Evolutionary conservation across 306 rosid species (phyloP).

Genomic region (Malus fusca): DNA sequence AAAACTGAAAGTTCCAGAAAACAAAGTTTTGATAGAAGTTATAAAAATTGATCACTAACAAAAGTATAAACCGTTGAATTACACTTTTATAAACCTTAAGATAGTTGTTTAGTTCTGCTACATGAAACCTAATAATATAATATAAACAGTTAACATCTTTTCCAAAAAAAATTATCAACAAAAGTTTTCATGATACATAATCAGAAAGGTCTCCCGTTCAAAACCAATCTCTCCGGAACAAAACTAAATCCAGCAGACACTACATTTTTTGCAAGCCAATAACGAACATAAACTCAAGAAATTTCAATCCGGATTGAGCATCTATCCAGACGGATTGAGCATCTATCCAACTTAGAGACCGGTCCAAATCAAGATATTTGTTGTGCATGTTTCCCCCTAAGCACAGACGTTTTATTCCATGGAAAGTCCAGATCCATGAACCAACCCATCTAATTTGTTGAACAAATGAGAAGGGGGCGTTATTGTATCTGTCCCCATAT

Average conservation of each 20-base stretch:
- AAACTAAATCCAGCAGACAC: neutral
- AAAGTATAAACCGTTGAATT: neutral
- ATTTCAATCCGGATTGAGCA: neutral
- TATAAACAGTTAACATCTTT: neutral
- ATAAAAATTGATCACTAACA: neutral
- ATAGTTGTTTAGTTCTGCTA: neutral
- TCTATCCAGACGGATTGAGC: neutral
- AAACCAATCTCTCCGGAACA: neutral
- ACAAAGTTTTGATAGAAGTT: neutral
- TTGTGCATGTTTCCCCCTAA: neutral
- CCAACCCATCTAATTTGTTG: neutral
- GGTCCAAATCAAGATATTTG: neutral
- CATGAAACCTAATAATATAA: neutral
- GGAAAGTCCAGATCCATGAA: neutral
- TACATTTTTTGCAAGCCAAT: neutral
- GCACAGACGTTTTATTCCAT: neutral
- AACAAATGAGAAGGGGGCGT: neutral
- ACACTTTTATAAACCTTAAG: neutral
- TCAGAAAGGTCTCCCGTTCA: neutral
- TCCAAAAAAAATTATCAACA: neutral
- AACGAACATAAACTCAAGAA: neutral
- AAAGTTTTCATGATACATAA: neutral
- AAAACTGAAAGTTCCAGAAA: neutral
- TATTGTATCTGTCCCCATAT: neutral
- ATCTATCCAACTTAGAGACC: neutral